Conservation (phyloP, 352 stramenopile genomes). For the Aphanomyces cochlioides region DNA sequence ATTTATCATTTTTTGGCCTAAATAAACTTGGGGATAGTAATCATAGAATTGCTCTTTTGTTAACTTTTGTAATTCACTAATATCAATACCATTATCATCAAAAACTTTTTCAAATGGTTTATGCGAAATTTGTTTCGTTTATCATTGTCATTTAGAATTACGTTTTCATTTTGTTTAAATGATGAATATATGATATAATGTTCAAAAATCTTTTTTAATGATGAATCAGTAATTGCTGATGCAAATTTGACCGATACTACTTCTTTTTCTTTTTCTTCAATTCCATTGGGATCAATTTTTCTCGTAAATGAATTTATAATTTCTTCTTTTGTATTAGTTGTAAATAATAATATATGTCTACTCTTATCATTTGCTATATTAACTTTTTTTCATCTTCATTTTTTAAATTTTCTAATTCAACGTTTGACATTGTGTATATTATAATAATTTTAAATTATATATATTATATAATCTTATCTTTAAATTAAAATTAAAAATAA, state of each 20-base stretch:
- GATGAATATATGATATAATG: constrained; percentile 6
- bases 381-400: constrained; percentile 6
- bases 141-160: constrained; percentile 2
- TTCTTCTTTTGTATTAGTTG: not conserved
- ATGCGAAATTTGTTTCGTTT: constrained; percentile 4
- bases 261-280: constrained; percentile 1
- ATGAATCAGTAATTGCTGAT: not conserved
- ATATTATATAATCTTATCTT: constrained; percentile 9
- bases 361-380: not conserved
- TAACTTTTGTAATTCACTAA: constrained; percentile 5
- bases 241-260: constrained; percentile 2
- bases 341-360: constrained; percentile 2
- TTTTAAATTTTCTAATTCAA: constrained; percentile 7
- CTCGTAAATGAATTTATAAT: constrained; percentile 6
- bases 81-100: constrained; percentile 2
- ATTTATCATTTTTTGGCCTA: constrained; percentile 4
- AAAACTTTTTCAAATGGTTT: constrained; percentile 4
- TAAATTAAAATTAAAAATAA: not conserved
- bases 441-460: constrained; percentile 6
- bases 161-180: not conserved
- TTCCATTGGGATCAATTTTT: constrained; percentile 2
- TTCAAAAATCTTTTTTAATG: constrained; percentile 4
- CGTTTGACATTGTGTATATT: constrained; percentile 2
- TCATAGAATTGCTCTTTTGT: constrained; percentile 3
- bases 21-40: constrained; percentile 1